Percentiles rank a stretch among this genome's conserved stretches.
Evolutionary conservation across 2,329 filamentous ascomycete genomes (phyloP).

Genomic region (Chrysosphaeria jannelii): DNA sequence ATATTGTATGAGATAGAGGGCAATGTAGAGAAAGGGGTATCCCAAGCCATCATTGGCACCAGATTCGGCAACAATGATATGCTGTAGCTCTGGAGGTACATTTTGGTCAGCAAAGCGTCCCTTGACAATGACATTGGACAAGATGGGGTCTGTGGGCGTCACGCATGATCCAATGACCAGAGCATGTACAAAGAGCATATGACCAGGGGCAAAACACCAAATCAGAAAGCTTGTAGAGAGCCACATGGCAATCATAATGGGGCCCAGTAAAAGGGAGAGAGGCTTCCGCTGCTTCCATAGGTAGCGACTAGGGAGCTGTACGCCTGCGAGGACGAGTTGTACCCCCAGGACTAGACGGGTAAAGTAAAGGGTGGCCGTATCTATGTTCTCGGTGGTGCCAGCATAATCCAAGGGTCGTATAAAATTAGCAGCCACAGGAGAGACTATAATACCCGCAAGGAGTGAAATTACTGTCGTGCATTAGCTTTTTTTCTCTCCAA

Average conservation of each 20-base stretch:
- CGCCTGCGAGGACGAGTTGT: conserved; percentile 64
- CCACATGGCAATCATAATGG: conserved; percentile 75
- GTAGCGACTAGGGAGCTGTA: conserved; percentile 66
- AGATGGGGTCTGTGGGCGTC: conserved; percentile 70
- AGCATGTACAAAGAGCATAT: conserved; percentile 44
- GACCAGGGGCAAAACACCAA: conserved; percentile 38
- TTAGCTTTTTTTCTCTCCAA: too few species aligned
- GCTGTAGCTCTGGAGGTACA: conserved; percentile 52
- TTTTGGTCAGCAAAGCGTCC: conserved; percentile 55
- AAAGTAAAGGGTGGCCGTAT: conserved; percentile 55
- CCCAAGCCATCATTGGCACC: conserved; percentile 74
- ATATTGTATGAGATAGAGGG: conserved; percentile 59
- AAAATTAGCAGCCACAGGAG: conserved; percentile 46
- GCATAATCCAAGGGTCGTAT: conserved; percentile 53
- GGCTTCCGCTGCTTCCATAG: conserved; percentile 51
- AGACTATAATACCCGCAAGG: conserved; percentile 48
- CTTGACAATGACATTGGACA: conserved; percentile 77
- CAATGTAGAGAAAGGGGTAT: conserved; percentile 68
- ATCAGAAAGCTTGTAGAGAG: conserved; percentile 47
- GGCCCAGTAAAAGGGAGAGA: conserved; percentile 44
- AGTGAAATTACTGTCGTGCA: conserved; percentile 42
- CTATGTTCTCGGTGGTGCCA: conserved; percentile 22
- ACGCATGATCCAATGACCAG: conserved; percentile 59
- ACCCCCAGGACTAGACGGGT: conserved; percentile 67
- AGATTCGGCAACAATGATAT: conserved; percentile 54